phyloP scores from a whole-genome alignment of 305 asterid genomes.

The Salvia sclarea region DNA sequence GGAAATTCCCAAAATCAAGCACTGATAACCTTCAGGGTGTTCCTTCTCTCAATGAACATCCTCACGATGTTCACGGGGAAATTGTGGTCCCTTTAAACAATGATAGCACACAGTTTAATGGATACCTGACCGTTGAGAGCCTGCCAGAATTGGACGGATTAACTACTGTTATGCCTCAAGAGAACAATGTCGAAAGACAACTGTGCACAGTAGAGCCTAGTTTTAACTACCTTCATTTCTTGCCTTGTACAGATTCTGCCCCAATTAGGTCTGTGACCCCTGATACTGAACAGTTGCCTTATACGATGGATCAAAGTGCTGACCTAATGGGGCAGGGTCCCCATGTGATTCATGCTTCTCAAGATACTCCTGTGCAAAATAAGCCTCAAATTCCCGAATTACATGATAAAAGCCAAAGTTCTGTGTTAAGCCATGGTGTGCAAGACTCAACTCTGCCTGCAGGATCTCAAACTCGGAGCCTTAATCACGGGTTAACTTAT shows the following conservation, averaged over 20 bases:
- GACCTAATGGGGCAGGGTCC: neutral
- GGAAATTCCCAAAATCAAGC: conserved; percentile 2
- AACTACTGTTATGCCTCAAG: conserved; percentile 1
- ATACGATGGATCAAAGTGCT: conserved; percentile 4
- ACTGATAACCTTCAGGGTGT: neutral
- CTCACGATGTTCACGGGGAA: neutral
- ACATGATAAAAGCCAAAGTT: neutral
- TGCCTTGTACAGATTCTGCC: neutral
- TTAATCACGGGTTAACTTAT: neutral
- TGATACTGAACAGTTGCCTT: conserved; percentile 6
- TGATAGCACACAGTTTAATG: neutral
- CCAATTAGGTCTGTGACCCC: neutral
- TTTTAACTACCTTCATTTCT: neutral
- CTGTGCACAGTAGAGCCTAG: neutral
- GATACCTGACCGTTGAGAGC: neutral
- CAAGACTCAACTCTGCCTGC: conserved; percentile 4
- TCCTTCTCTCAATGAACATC: conserved; percentile 8
- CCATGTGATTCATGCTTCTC: neutral
- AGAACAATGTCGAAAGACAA: neutral
- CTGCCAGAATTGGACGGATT: neutral
- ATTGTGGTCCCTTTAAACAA: neutral
- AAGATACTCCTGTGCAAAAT: conserved; percentile 1
- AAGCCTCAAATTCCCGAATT: neutral
- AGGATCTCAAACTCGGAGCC: neutral
- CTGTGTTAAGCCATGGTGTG: neutral